Conservation (phyloP, 225 moss, liverwort and hornwort species). For the Physcomitrium patens region DNA sequence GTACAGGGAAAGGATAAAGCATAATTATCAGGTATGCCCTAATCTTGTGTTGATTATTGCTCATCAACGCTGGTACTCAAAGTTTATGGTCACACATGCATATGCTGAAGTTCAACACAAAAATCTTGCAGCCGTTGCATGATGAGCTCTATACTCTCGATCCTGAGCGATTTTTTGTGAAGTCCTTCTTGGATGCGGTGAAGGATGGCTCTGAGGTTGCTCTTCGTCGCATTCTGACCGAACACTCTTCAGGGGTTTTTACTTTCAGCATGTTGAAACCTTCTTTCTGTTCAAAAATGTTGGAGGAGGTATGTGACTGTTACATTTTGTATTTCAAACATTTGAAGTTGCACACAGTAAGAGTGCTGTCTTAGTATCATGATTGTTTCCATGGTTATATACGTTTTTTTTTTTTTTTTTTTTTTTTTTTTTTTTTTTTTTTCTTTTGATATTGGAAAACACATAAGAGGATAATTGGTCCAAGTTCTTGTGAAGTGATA, state of each 20-base stretch:
- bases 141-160: slow-evolving; percentile 94
- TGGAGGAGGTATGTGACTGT: slow-evolving; percentile 75
- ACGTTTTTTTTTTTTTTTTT: not conserved
- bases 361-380: not conserved
- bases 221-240: slow-evolving; percentile 81
- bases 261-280: slow-evolving; percentile 98
- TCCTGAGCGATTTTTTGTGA: slow-evolving; percentile 90
- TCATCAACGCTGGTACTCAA: not conserved
- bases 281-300: slow-evolving; percentile 89
- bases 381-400: not conserved
- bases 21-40: slow-evolving; percentile 77
- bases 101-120: slow-evolving; percentile 11
- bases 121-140: slow-evolving; percentile 74
- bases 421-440: not conserved
- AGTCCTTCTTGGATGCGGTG: slow-evolving; percentile 85
- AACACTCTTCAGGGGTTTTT: slow-evolving; percentile 97
- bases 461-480: not conserved
- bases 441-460: not conserved
- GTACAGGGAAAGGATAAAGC: slow-evolving; percentile 92
- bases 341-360: slow-evolving; percentile 8
- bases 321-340: not conserved
- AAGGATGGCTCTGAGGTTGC: slow-evolving; percentile 91
- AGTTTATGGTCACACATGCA: not conserved
- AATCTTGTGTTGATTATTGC: not conserved
- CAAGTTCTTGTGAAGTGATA: not conserved